Evolutionary conservation across 2,329 filamentous ascomycete species (phyloP), one percentile per base, ranked within the genome.

Genomic region (Chrysoporthe cubensis): DNA sequence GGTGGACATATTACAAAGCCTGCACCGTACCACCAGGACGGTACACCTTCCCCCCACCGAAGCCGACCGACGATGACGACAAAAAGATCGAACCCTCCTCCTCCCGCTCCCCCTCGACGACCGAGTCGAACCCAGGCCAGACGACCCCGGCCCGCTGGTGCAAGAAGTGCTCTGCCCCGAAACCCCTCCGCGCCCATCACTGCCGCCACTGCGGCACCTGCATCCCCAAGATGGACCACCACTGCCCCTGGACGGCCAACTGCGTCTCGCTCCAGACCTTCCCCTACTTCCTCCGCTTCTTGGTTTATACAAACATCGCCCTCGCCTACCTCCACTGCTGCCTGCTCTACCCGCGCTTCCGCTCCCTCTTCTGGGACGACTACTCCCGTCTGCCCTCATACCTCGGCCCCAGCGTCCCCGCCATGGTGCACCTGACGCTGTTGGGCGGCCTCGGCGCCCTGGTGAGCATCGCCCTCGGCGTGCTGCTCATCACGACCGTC

Each of bases 231-330:
- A 94, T 94, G 91, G 91, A 94, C 80, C 91, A 94, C 79, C 92
- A 96, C 80, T 96, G 92, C 75, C 91, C 92, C 2, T 96, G 92
- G 92, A 95, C 91, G 3, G 82, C 80, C 69, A 95, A 94, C 79
- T 96, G 93, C 80, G 91, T 96, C 64, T 94, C 91, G 14, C 87
- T 94, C 77, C 90, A 89, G 69, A 94, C 91, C 0, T 92, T 94
- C 74, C 92, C 93, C 8, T 90, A 95, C 80, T 96, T 96, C 78
- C 71, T 94, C 59, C 91, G 92, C 73, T 95, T 96, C 80, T 82
- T 96, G 56, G 76, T 88, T 71, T 94, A 88, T 76, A 84, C 91
- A 37, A 90, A 91, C 74, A 69, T 85, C 16, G 83, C 90, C 1
- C 88, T 93, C 72, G 43, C n/a, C 8, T 89, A 89, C 80, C 77